Percentiles rank a stretch among this genome's conserved stretches.
Evolutionary conservation across 208 protist species (phyloP).

Genomic region (Wallacemonas sp.): DNA sequence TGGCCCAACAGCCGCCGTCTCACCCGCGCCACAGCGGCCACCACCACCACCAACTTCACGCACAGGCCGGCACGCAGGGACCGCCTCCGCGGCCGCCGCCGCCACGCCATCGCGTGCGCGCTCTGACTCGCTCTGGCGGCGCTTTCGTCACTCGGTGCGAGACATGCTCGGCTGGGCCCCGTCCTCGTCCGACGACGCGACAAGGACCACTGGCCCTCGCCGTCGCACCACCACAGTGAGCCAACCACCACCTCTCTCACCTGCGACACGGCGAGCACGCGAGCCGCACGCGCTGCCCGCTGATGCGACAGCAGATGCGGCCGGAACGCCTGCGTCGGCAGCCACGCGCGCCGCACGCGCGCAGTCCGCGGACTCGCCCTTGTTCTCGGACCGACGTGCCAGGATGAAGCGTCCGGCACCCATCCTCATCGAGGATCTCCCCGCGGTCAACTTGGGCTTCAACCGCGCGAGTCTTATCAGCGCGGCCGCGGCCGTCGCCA

Average conservation of each 20-base stretch:
- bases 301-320: not conserved
- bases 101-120: constrained; percentile 19
- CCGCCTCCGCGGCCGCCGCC: constrained; percentile 38
- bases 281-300: not conserved
- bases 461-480: not conserved
- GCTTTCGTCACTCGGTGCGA: constrained; percentile 1
- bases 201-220: not conserved
- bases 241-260: not conserved
- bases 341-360: not conserved
- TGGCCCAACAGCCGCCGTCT: not conserved
- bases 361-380: not conserved
- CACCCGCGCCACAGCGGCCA: not conserved
- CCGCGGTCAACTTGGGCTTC: constrained; percentile 6
- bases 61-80: constrained; percentile 17
- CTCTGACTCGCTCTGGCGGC: constrained; percentile 8
- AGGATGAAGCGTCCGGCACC: constrained; percentile 4
- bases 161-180: not conserved
- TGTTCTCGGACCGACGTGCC: not conserved
- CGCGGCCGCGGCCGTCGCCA: not conserved
- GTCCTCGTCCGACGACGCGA: not conserved
- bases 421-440: constrained; percentile 8
- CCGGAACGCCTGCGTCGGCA: not conserved
- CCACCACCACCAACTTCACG: constrained; percentile 16
- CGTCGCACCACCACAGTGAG: not conserved
- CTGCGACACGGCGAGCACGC: not conserved